Conservation (phyloP, 2,329 filamentous ascomycete genomes). For the Trichoderma arundinaceum region DNA sequence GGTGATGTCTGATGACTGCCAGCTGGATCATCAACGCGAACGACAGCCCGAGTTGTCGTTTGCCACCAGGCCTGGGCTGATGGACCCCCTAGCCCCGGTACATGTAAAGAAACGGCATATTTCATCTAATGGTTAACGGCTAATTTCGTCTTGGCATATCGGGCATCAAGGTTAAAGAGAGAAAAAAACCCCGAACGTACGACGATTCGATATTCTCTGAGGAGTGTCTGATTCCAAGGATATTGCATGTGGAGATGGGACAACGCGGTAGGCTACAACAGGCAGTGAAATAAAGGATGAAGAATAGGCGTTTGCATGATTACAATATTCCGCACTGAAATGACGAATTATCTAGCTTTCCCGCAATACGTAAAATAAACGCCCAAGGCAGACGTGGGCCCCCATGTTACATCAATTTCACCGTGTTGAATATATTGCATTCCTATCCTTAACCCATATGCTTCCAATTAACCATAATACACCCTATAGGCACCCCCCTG, state of each 20-base stretch:
- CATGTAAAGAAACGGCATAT: background rate
- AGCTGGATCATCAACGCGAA: background rate
- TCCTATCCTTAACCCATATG: conserved; percentile 7
- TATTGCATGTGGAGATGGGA: background rate
- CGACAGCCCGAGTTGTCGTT: background rate
- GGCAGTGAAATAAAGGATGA: background rate
- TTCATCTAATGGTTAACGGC: conserved; percentile 15
- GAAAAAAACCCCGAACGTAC: background rate
- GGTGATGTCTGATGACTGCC: background rate
- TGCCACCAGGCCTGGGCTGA: background rate
- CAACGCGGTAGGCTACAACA: background rate
- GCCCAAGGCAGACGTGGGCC: conserved; percentile 1
- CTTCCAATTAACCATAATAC: conserved; percentile 28
- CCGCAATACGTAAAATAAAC: background rate
- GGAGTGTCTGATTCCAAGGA: background rate
- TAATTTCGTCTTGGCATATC: conserved; percentile 24
- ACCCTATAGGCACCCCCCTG: background rate
- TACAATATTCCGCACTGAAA: conserved; percentile 7
- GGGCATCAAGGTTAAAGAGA: background rate
- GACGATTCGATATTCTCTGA: background rate
- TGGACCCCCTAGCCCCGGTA: background rate
- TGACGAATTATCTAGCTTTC: conserved; percentile 11
- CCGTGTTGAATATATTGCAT: background rate
- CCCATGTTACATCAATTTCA: background rate
- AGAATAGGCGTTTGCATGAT: background rate